Base-by-base conservation (phyloP, 1,284 basidiomycete species). In the Tausonia pullulans region DNA sequence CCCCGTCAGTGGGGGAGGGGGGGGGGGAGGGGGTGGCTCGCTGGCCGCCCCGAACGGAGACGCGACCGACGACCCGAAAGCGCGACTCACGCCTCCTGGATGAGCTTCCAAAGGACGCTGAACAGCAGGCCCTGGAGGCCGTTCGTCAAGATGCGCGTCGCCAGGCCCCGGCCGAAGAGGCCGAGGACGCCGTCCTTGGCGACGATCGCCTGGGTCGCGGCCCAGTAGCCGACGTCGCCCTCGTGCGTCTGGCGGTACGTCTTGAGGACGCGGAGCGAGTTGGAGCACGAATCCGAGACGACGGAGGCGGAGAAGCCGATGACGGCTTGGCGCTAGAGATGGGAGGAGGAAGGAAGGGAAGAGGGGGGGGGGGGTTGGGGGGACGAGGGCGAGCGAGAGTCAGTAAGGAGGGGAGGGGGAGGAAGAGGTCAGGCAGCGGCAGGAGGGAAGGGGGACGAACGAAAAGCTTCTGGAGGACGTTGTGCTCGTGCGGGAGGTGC, bases 221-320 rank as follows among this genome's bases (percentile, higher is more conserved):
- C 67, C 78, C 78, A 66, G 73, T 94, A 95, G 3, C 85, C 83
- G 13, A 94, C 84, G 46, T 83, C 81, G 3, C 83, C 83, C 67
- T 86, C 84, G 73, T 91, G 84, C 14, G 91, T 88, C 74, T 95
- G 91, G 14, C 91, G 80, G 76, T 93, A 94, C 0, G 91, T 94
- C 80, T 94, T 95, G 71, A 95, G 78, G 3, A 95, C 90, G n/a
- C 89, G 83, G 2, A 95, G 78, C 5, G 86, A 90, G 77, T 95
- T 94, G 61, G 87, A 89, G 56, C 88, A 72, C 0, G 85, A 87
- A 72, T 94, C 91, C 9, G 88, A 91, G 3, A 85, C 79, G 60
- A 92, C 79, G 3, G 88, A 89, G 0, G 90, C 88, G 52, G 77
- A 79, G 73, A 94, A 94, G 0, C 90, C 90, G 69, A 94, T 94